Evolutionary conservation across 1,139 yeast genomes (phyloP), one percentile per base, ranked within the genome.

Genomic region (Kurtzmaniella quercitrusa): DNA sequence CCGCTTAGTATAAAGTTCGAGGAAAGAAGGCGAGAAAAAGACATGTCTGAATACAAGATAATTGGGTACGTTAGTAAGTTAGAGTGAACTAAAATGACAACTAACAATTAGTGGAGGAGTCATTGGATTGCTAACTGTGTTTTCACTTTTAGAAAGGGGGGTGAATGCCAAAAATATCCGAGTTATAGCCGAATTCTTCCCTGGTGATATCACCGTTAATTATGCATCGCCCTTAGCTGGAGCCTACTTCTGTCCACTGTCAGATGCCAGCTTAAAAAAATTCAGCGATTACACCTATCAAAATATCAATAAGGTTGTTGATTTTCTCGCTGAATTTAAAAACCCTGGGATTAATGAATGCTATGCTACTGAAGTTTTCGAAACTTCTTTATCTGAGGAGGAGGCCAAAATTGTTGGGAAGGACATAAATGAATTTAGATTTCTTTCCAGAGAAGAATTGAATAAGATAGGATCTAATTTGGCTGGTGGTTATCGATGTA

Each of bases 191-290:
- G 48, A 56, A 33, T 50, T 53, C 41, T 45, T 51, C 5, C 63
- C 63, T 2, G 63, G 63, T 1, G 63, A 59, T 41, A 40, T 46
- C 39, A 51, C 61, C 1, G 44, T 50, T 16, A 44, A 51, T 7
- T 59, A 55, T 44, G 54, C 63, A 1, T 55, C 60, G 2, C 62
- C 63, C 3, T 51, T 47, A 42, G 63, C 63, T 21, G 63, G 63
- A 6, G 63, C 59, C 2, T 45, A 48, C 21, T 52, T 51, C 38
- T 39, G 51, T 8, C 50, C 49, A 15, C 36, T 45, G 11, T 40
- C 42, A 14, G 47, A 43, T 2, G 46, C 42, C 4, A 44, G 45
- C 1, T 33, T 38, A 9, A 26, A 44, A 12, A 36, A 42, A n/a
- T 50, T 45, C 35, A 48, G 49, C 16, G 41, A 45, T 15, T 51